These are phyloP conservation scores for Microsporum audouinii DNA, from an alignment of 2,329 filamentous ascomycete species.

Conservation along the genomic window DNA sequence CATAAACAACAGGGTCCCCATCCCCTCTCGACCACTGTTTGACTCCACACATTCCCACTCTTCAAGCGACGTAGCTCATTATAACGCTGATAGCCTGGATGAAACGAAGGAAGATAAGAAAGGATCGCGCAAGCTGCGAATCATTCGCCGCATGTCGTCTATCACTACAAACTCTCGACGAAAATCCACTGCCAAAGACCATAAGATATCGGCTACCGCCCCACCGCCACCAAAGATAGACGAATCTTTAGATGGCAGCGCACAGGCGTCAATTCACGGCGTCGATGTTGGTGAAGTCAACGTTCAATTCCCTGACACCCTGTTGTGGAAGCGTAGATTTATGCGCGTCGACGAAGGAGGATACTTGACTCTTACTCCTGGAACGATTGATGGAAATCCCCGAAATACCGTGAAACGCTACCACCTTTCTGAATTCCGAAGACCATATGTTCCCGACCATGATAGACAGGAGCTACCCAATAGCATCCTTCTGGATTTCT, in stretches of 20 bases:
- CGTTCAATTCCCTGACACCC: constrained; percentile 89
- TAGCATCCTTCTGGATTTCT: constrained; percentile 57
- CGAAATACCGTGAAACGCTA: constrained; percentile 63
- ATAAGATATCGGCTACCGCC: constrained; percentile 24
- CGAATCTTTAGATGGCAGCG: constrained; percentile 19
- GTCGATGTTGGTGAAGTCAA: constrained; percentile 81
- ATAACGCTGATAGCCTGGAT: constrained; percentile 22
- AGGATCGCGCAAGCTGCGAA: constrained; percentile 47
- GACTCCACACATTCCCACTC: constrained; percentile 24
- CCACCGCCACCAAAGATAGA: constrained; percentile 19
- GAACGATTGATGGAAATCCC: constrained; percentile 49
- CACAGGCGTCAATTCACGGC: constrained; percentile 39
- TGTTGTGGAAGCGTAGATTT: constrained; percentile 90
- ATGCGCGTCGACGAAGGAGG: constrained; percentile 76
- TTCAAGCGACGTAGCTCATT: constrained; percentile 24
- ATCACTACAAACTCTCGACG: constrained; percentile 43
- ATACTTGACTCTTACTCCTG: constrained; percentile 66
- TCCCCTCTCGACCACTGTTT: constrained; percentile 29
- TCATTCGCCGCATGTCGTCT: constrained; percentile 57
- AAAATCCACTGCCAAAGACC: constrained; percentile 27
- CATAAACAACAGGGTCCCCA: constrained; percentile 28
- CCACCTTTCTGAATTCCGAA: constrained; percentile 71
- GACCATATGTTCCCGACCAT: constrained; percentile 72
- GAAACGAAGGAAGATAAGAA: constrained; percentile 41
- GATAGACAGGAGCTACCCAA: constrained; percentile 88